A percentile compares a stretch with the other conserved stretches of the same genome.
phyloP scores from a whole-genome alignment of 2,329 filamentous ascomycete genomes.

The Diaporthe helianthi region DNA sequence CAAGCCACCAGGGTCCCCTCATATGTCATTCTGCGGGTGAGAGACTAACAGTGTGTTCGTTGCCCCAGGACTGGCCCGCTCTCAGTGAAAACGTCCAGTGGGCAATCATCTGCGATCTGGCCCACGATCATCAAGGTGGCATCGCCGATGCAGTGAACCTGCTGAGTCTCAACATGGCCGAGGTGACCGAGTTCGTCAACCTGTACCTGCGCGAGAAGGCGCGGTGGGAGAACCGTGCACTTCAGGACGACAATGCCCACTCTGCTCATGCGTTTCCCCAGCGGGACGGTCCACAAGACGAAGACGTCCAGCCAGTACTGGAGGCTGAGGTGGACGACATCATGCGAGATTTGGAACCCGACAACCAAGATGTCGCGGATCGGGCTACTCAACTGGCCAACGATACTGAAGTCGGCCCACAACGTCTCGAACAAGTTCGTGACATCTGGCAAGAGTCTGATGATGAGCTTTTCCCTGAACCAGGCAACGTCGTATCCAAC shows the following conservation, averaged over 20 bases:
- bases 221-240: not conserved
- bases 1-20: not conserved
- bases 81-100: slow-evolving; percentile 38
- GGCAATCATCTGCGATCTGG: slow-evolving; percentile 37
- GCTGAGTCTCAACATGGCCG: slow-evolving; percentile 32
- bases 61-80: slow-evolving; percentile 34
- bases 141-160: slow-evolving; percentile 28
- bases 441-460: not conserved
- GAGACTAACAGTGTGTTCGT: not conserved
- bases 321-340: not conserved
- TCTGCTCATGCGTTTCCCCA: not conserved
- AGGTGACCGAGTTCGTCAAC: slow-evolving; percentile 34
- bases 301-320: not conserved
- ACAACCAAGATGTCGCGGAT: not conserved
- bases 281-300: not conserved
- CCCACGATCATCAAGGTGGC: slow-evolving; percentile 13
- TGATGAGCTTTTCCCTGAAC: not conserved
- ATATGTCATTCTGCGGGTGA: not conserved
- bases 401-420: not conserved
- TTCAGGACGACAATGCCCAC: not conserved
- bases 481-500: no score
- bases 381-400: not conserved
- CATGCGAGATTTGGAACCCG: not conserved
- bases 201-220: slow-evolving; percentile 33
- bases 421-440: not conserved